These are phyloP conservation scores for Clavaria fumosa DNA, from an alignment of 768 basidiomycete species.

Conservation along the genomic window DNA sequence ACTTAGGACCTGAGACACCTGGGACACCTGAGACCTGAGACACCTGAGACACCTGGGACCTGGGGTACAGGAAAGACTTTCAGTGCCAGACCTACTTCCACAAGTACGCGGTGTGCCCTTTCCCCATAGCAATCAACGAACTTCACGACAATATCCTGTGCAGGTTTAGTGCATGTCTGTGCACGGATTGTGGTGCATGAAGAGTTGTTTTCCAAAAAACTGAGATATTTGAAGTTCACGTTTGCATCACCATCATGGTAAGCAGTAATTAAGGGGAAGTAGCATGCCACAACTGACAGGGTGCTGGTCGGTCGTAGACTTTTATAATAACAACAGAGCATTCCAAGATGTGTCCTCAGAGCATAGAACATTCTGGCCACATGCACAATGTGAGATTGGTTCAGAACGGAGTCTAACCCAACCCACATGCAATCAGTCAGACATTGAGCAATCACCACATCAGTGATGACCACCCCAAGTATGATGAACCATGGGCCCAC, in stretches of 20 bases:
- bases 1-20: too few relatives aligned
- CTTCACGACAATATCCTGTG: neutral
- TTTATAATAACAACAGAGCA: neutral
- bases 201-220: neutral
- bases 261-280: neutral
- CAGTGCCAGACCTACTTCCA: too few relatives aligned
- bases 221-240: neutral
- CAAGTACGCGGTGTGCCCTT: neutral
- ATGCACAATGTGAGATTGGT: neutral
- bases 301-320: neutral
- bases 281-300: neutral
- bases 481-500: neutral
- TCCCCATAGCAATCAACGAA: neutral
- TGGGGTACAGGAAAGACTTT: too few relatives aligned
- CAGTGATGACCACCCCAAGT: neutral
- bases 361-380: neutral
- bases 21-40: too few relatives aligned
- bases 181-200: neutral
- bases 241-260: neutral
- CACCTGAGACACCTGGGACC: too few relatives aligned
- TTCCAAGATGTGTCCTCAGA: neutral
- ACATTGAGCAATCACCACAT: neutral
- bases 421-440: neutral
- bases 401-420: neutral
- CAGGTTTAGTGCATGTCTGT: too few relatives aligned